Base-by-base conservation (phyloP, 495 filamentous ascomycete genomes). In the Neurospora sp. region DNA sequence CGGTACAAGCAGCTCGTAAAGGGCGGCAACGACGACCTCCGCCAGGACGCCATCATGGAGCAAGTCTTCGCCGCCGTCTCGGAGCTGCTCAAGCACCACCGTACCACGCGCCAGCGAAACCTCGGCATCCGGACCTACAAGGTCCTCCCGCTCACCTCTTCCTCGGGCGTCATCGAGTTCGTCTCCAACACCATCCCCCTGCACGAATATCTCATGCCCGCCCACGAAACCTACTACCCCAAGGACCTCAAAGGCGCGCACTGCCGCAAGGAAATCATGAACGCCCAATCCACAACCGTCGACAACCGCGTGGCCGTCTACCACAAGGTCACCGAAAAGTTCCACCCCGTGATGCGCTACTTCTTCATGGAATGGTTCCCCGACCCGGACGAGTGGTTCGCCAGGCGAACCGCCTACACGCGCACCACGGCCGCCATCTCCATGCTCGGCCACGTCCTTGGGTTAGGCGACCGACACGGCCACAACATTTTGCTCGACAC, bases 41-140 rank as follows among this genome's bases (percentile, higher is more conserved):
- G 96, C n/a, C 96, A 99, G 83, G 96, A 99, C 78, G 93, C 96
- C 20, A 99, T 99, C 83, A 99, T 99, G 96, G 96, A 98, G 80
- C 96, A 99, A 82, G 96, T 99, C 40, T 99, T 98, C 82, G 93
- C 93, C 69, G 93, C 97, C 86, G 96, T 98, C 39, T 97, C 92
- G 77, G 90, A 91, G 71, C 89, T 98, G 6, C 86, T 99, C 35
- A 91, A 92, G 81, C 90, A 91, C 35, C 92, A 97, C 76, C 89
- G 91, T 69, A 89, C 91, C 12, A 97, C 96, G 8, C 90, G 92
- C 10, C 94, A 96, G 76, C 91, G 96, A 2, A 92, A 95, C 74
- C 85, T 99, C 27, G 89, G 89, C 3, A 94, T 99, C 76, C 84
- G 96, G 40, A 97, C 96, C 1, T 99, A 99, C 85, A 97, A 97